Evolutionary conservation across 176 grass and related monocot species (phyloP).

Genomic region (Saccharum officinarum): DNA sequence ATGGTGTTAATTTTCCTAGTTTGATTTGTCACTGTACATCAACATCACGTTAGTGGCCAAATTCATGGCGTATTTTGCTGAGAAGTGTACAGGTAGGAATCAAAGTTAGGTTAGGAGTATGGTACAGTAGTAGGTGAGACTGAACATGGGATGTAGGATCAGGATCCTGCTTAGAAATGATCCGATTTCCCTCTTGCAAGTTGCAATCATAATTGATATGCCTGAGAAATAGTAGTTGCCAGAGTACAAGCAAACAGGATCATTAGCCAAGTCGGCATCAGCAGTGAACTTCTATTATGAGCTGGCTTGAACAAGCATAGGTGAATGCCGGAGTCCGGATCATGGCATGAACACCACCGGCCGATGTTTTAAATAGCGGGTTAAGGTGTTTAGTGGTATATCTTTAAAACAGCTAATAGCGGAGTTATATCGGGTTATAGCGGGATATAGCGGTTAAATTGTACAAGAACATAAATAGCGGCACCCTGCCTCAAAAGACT

Average conservation of each 20-base stretch:
- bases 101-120: constrained; percentile 23
- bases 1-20: background rate
- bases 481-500: too few relatives aligned
- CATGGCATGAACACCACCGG: background rate
- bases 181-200: background rate
- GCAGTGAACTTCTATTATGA: background rate
- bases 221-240: background rate
- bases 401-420: too few relatives aligned
- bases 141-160: constrained; percentile 34
- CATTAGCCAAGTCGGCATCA: background rate
- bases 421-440: too few relatives aligned
- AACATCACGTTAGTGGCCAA: constrained; percentile 4
- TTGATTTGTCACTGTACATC: constrained; percentile 26
- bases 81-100: constrained; percentile 10
- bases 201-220: background rate
- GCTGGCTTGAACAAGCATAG: constrained; percentile 11
- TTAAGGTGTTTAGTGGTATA: too few relatives aligned
- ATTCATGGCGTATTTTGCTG: constrained; percentile 4
- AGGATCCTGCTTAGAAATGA: background rate
- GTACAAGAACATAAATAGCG: too few relatives aligned
- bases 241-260: background rate
- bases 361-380: too few relatives aligned
- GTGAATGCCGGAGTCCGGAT: background rate
- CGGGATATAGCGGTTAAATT: too few relatives aligned
- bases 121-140: constrained; percentile 22